Evolutionary conservation across 371 early-diverging fungal genomes (phyloP), one percentile per base, ranked within the genome.

Genomic region (Saksenaea vasiformis): DNA sequence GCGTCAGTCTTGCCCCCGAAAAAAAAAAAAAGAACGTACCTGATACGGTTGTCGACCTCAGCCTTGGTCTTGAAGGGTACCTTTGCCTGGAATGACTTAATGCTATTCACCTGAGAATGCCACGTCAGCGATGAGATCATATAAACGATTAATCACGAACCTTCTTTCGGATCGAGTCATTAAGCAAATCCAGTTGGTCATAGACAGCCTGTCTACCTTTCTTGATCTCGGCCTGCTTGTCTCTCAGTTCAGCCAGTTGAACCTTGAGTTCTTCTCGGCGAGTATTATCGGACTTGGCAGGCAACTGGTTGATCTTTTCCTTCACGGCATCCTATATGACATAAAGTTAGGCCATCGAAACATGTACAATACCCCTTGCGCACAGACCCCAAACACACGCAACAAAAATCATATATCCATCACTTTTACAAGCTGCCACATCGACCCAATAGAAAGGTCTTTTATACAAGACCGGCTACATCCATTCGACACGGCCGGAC

Each of bases 31-130:
- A 19, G 71, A 64, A 55, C 34, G 60, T 83, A 90, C 90, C 57
- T 71, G 73, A 97, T 90, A 58, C 87, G 87, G 54, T 66, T 77
- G 67, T 95, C 94, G 22, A 95, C 86, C 41, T 94, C 96, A 34
- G 80, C 91, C 22, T 84, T 81, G 35, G 84, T 86, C 80, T 89
- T 93, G 83, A 77, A 94, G 28, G 90, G 88, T 28, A 91, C 80
- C 77, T 91, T 94, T 68, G 89, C 83, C 72, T 91, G 90, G 68
- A 86, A 77, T 27, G 80, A 77, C 77, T 90, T 91, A 64, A 90
- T 70, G 31, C 93, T 92, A 17, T 80, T 85, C 28, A 82, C 77
- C 91, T 90, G 64, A 15, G 54, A 53, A 60, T n/a, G 56, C 11
- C 19, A 15, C 36, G 61, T n/a, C 61, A 44, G 15, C 58, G 36